phyloP scores from a whole-genome alignment of 2,329 filamentous ascomycete genomes.

The Stylonectria norvegica region DNA sequence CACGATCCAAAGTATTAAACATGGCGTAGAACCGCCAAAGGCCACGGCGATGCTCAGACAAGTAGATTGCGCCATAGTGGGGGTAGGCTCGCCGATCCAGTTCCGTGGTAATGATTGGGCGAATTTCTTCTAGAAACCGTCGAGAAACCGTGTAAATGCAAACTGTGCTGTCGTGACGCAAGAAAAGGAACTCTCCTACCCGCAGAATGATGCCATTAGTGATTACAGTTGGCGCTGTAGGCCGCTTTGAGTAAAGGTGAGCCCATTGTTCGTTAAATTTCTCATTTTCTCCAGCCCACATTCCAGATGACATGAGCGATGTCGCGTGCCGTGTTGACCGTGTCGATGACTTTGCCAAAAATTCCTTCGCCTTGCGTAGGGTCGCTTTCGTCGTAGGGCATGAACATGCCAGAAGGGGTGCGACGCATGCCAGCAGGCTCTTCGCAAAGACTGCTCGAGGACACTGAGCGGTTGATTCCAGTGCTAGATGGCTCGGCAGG shows the following conservation, averaged over 20 bases:
- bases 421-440: slow-evolving; percentile 65
- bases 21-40: no score
- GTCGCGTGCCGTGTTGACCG: slow-evolving; percentile 68
- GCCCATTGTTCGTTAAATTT: slow-evolving; percentile 15
- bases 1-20: no score
- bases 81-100: no score
- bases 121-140: no score
- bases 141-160: no score
- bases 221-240: slow-evolving; percentile 5
- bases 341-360: slow-evolving; percentile 77
- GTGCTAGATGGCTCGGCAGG: slow-evolving; percentile 19
- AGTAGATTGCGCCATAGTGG: no score
- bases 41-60: no score
- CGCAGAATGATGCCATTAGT: slow-evolving; percentile 7
- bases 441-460: slow-evolving; percentile 46
- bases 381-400: slow-evolving; percentile 78
- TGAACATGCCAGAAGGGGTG: slow-evolving; percentile 85
- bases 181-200: background rate
- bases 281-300: slow-evolving; percentile 60
- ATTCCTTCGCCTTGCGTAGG: slow-evolving; percentile 58
- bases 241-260: slow-evolving; percentile 1
- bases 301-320: slow-evolving; percentile 72
- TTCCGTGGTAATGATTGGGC: no score
- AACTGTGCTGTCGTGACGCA: no score
- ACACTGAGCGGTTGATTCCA: slow-evolving; percentile 46